Conservation (phyloP, 2,329 filamentous ascomycete species). For the Trichoderma semiorbis region DNA sequence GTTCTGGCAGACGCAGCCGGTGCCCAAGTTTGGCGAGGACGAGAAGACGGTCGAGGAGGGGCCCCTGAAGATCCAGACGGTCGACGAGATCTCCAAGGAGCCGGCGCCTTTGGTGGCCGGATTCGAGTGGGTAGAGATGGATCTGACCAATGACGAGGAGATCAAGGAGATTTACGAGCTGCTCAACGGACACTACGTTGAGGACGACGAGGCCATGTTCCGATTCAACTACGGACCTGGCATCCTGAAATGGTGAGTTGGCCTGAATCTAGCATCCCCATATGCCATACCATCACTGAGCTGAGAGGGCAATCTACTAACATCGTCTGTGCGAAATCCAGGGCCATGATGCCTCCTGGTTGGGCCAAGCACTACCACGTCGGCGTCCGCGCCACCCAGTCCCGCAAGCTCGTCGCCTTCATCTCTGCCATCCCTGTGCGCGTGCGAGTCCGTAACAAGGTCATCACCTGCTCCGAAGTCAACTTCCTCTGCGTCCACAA, state of each 20-base stretch:
- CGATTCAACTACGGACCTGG: conserved; percentile 91
- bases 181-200: conserved; percentile 90
- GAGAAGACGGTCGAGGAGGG: conserved; percentile 65
- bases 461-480: conserved; percentile 80
- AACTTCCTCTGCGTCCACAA: conserved; percentile 99
- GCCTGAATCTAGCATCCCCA: neutral
- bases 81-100: conserved; percentile 74
- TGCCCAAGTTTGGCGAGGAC: conserved; percentile 72
- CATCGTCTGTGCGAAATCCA: conserved; percentile 31
- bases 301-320: neutral
- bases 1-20: conserved; percentile 98
- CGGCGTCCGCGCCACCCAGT: conserved; percentile 80
- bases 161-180: conserved; percentile 90
- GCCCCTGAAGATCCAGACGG: conserved; percentile 74
- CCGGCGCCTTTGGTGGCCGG: conserved; percentile 72
- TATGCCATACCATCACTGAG: neutral
- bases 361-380: conserved; percentile 96
- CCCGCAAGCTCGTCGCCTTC: conserved; percentile 86
- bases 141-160: conserved; percentile 73
- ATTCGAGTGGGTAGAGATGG: conserved; percentile 93
- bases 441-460: conserved; percentile 73
- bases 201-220: conserved; percentile 96
- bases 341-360: conserved; percentile 90
- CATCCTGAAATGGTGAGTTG: conserved; percentile 78
- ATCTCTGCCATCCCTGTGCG: conserved; percentile 90